Evolutionary conservation across 2,329 filamentous ascomycete species (phyloP), one percentile per base, ranked within the genome.

Genomic region (Penicillium sp.): DNA sequence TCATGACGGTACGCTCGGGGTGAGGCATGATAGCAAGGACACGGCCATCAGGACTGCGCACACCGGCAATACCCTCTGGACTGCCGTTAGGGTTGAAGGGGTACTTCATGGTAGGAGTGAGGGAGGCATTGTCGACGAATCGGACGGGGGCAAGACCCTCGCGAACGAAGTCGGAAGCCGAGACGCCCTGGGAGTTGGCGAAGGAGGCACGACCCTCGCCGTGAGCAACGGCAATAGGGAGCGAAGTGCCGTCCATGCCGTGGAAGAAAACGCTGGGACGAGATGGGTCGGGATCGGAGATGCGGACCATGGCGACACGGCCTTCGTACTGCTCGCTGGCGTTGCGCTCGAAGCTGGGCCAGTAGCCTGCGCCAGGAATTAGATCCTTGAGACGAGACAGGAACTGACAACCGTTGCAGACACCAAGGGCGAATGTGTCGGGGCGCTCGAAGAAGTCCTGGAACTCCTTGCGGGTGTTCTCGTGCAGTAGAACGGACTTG

Each of bases 351-450:
- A 97, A 97, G 23, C 83, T 88, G 2, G 91, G 92, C 91, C 92
- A 97, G 61, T 83, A 78, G 48, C 78, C 73, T 0, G 91, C 85
- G n/a, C 91, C 92, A 0, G 91, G 92, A 59, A 97, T 95, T 49
- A 96, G 79, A 56, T 88, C 85, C 68, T 90, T 90, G 38, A 95
- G 78, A 47, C 91, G 85, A 6, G 88, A 89, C 38, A 97, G 79
- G 84, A 97, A 96, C 74, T 99, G 94, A 70, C 94, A 97, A 47
- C 94, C 94, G 71, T 99, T 99, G 82, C 94, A 97, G 32, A 97
- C 91, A 64, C 94, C 94, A 0, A 99, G 82, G 0, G 91, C 81
- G 74, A 99, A 97, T 0, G 94, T 97, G 70, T 97, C 91, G 4
- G 86, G 83, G 29, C 94, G 85, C 61, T 86, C 82, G 77, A 97